phyloP scores from a whole-genome alignment of 2,329 filamentous ascomycete genomes.

The Cytospora paraplurivora region DNA sequence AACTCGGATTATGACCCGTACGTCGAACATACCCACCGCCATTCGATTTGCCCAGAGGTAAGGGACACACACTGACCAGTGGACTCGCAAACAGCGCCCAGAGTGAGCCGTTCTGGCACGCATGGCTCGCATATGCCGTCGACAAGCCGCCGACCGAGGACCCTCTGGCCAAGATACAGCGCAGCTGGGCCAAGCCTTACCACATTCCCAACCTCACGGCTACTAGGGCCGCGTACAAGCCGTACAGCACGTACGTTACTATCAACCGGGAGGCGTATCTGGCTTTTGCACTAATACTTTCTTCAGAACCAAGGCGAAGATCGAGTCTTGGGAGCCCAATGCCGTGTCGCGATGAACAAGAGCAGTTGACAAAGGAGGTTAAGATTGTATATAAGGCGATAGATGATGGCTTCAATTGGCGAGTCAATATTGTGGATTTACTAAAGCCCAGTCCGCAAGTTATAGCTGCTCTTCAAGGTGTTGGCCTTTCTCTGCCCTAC shows the following conservation, averaged over 20 bases:
- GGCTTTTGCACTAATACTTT: neutral
- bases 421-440: neutral
- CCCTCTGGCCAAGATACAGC: conserved; percentile 65
- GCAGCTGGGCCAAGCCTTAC: conserved; percentile 74
- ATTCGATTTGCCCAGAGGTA: neutral
- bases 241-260: conserved; percentile 86
- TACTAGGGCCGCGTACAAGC: conserved; percentile 80
- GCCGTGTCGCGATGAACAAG: conserved; percentile 23
- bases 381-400: conserved; percentile 29
- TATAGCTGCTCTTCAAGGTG: neutral
- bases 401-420: neutral
- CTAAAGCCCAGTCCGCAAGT: neutral
- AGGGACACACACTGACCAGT: conserved; percentile 16
- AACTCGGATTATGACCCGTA: conserved; percentile 80
- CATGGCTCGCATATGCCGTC: conserved; percentile 93
- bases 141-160: conserved; percentile 84
- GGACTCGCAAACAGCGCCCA: conserved; percentile 58
- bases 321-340: conserved; percentile 39
- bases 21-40: conserved; percentile 37
- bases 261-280: neutral
- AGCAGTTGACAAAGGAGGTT: neutral
- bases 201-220: conserved; percentile 74
- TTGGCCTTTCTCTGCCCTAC: neutral
- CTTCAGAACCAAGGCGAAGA: conserved; percentile 40
- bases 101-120: conserved; percentile 96